phyloP scores from a whole-genome alignment of 805 yeast species.

The Yamadazyma nakazawae region DNA sequence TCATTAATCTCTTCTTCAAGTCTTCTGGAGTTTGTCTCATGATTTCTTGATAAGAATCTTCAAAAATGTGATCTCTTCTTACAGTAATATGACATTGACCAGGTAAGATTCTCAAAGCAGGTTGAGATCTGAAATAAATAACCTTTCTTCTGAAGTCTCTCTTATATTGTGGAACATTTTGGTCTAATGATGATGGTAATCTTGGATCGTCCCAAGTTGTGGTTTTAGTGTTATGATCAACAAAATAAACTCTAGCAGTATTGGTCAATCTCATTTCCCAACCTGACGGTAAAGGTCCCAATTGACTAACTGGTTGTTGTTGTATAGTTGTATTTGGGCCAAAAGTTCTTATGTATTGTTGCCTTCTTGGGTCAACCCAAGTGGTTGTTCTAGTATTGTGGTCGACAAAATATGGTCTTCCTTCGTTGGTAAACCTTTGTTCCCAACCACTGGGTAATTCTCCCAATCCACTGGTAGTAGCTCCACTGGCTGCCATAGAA shows the following conservation, averaged over 20 bases:
- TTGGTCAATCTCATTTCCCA: conserved; percentile 99
- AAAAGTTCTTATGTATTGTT: conserved; percentile 93
- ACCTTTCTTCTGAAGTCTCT: conserved; percentile 98
- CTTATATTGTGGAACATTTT: conserved; percentile 98
- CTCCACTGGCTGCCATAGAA: conserved; percentile 70
- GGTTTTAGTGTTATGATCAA: conserved; percentile 97
- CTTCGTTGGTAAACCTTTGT: conserved; percentile 96
- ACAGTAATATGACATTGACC: conserved; percentile 99
- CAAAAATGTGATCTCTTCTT: conserved; percentile 92
- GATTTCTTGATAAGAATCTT: conserved; percentile 95
- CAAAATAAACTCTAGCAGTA: conserved; percentile 97
- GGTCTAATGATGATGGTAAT: conserved; percentile 93
- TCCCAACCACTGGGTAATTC: conserved; percentile 99
- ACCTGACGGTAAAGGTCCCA: conserved; percentile 97
- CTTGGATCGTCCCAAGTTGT: conserved; percentile 99
- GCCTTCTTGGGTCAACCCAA: conserved; percentile 99
- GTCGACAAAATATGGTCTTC: conserved; percentile 96
- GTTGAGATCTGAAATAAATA: conserved; percentile 96
- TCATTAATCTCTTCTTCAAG: conserved; percentile 95
- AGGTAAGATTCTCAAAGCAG: conserved; percentile 93
- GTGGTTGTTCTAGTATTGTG: conserved; percentile 99
- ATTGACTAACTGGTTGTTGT: conserved; percentile 95
- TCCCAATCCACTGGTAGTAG: conserved; percentile 93
- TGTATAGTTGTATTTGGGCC: conserved; percentile 90
- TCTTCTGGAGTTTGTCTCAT: conserved; percentile 99